These are phyloP conservation scores for Smallanthus sonchifolius DNA, from an alignment of 129 eudicot species.

Conservation along the genomic window DNA sequence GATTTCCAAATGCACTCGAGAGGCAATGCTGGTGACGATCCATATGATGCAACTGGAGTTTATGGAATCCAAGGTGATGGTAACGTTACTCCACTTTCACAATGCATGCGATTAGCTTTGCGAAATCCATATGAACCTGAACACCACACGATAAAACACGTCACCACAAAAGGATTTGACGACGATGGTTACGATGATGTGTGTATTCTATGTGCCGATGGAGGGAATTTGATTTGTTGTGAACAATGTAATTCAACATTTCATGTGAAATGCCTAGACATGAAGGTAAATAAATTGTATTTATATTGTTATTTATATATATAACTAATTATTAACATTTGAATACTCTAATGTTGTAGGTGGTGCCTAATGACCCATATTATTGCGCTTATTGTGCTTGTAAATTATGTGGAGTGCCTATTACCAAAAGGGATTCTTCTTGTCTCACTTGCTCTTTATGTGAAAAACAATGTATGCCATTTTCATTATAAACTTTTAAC, in stretches of 20 bases:
- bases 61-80: slow-evolving; percentile 15
- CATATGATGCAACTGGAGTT: slow-evolving; percentile 35
- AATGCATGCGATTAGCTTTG: slow-evolving; percentile 46
- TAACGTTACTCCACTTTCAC: slow-evolving; percentile 22
- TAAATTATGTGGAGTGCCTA: slow-evolving; percentile 50
- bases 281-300: slow-evolving; percentile 40
- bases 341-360: slow-evolving; percentile 40
- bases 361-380: slow-evolving; percentile 49
- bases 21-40: slow-evolving; percentile 12
- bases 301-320: not conserved
- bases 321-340: not conserved
- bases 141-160: slow-evolving; percentile 19
- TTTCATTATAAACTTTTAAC: not conserved
- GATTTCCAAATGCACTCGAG: slow-evolving; percentile 40
- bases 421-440: slow-evolving; percentile 20
- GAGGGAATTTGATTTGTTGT: slow-evolving; percentile 68
- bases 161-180: slow-evolving; percentile 1
- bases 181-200: slow-evolving; percentile 50
- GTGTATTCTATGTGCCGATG: slow-evolving; percentile 70
- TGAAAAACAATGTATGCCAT: slow-evolving; percentile 50
- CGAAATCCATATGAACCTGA: slow-evolving; percentile 21
- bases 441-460: slow-evolving; percentile 45
- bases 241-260: slow-evolving; percentile 60
- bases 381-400: slow-evolving; percentile 65
- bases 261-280: slow-evolving; percentile 47